Evolutionary conservation across 2,329 filamentous ascomycete genomes (phyloP).

Genomic region (Monosporascus sp.): DNA sequence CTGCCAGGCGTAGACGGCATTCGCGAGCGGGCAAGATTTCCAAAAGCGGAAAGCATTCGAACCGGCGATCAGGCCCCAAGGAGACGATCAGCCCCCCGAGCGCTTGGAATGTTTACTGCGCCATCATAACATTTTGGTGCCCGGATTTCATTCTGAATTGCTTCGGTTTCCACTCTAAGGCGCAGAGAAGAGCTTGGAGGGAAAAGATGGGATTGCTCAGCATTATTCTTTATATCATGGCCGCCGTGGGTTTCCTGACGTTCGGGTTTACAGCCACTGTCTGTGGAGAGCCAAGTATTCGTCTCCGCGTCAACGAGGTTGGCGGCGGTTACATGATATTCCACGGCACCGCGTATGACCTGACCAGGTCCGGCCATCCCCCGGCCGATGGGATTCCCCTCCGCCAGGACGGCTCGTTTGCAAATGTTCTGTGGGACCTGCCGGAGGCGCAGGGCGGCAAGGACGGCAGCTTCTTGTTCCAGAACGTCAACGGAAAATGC

Average conservation of each 20-base stretch:
- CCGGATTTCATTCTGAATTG: slow-evolving; percentile 80
- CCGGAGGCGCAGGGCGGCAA: slow-evolving; percentile 75
- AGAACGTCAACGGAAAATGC: slow-evolving; percentile 96
- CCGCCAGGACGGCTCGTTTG: slow-evolving; percentile 39
- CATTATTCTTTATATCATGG: slow-evolving; percentile 83
- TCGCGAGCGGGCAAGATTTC: slow-evolving; percentile 57
- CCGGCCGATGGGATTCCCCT: slow-evolving; percentile 71
- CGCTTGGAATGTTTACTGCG: slow-evolving; percentile 93
- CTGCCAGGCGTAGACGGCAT: slow-evolving; percentile 34
- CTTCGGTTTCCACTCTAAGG: slow-evolving; percentile 79
- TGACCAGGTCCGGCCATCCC: slow-evolving; percentile 72
- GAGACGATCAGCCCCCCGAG: slow-evolving; percentile 74
- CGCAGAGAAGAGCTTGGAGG: slow-evolving; percentile 87
- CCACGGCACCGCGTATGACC: slow-evolving; percentile 84
- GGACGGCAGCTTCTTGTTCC: slow-evolving; percentile 95
- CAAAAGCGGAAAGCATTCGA: slow-evolving; percentile 48
- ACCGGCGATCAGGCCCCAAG: slow-evolving; percentile 44
- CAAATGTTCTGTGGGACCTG: slow-evolving; percentile 87
- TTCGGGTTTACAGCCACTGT: slow-evolving; percentile 93
- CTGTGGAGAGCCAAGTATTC: slow-evolving; percentile 65
- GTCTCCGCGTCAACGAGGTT: slow-evolving; percentile 80
- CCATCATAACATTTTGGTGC: slow-evolving; percentile 89
- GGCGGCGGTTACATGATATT: slow-evolving; percentile 87
- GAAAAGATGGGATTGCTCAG: slow-evolving; percentile 98
- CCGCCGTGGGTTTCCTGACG: slow-evolving; percentile 87